Conservation (phyloP, 2,329 filamentous ascomycete species). For the Aureobasidium pullulans region DNA sequence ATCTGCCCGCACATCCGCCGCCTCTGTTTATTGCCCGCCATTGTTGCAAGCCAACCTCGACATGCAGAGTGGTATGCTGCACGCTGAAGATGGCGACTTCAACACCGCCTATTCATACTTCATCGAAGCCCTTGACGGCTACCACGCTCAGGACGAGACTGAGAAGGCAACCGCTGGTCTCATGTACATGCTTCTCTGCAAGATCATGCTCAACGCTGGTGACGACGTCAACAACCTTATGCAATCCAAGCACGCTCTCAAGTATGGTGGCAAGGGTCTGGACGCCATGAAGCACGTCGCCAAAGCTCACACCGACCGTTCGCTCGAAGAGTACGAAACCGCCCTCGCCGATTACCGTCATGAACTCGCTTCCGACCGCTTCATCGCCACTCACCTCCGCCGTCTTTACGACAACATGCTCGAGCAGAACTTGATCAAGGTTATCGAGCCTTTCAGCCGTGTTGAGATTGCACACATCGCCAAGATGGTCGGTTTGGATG, state of each 20-base stretch:
- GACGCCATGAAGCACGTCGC: constrained; percentile 99
- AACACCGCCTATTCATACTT: constrained; percentile 99
- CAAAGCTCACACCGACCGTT: constrained; percentile 88
- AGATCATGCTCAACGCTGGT: constrained; percentile 96
- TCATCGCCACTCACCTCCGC: constrained; percentile 94
- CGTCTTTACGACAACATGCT: constrained; percentile 97
- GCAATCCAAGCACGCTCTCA: constrained; percentile 91
- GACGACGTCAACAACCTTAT: constrained; percentile 95
- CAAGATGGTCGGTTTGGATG: constrained; percentile 94
- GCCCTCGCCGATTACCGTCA: constrained; percentile 84
- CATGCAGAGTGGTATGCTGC: constrained; percentile 98
- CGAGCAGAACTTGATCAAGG: constrained; percentile 99
- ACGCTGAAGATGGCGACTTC: constrained; percentile 98
- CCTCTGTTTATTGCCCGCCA: constrained; percentile 94
- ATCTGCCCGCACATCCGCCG: constrained; percentile 86
- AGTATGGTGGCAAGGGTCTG: constrained; percentile 90
- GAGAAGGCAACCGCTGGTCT: constrained; percentile 89
- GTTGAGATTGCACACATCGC: constrained; percentile 97
- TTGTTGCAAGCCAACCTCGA: constrained; percentile 91
- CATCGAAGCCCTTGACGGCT: constrained; percentile 96
- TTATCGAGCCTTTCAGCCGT: constrained; percentile 96
- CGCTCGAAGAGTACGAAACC: constrained; percentile 92
- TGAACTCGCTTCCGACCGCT: constrained; percentile 88
- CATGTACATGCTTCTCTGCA: constrained; percentile 99
- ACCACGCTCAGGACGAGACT: constrained; percentile 84